These are phyloP conservation scores for Ogataea zsoltii DNA, from an alignment of 805 yeast species.

Conservation along the genomic window DNA sequence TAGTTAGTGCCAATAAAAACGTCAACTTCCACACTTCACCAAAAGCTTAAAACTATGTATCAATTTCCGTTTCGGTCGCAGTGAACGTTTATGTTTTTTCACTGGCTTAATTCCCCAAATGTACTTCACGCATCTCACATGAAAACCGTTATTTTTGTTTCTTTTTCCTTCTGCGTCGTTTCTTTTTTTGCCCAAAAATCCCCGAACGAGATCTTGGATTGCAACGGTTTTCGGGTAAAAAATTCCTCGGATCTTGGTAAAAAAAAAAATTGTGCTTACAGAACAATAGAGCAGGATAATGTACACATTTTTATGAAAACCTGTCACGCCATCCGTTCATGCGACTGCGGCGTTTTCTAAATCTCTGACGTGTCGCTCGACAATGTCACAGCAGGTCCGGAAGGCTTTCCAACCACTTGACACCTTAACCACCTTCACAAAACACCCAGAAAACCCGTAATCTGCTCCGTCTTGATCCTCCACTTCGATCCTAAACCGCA, in stretches of 20 bases:
- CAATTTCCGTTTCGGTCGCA: neutral
- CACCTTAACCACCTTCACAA: constrained; percentile 24
- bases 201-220: neutral
- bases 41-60: too few species aligned
- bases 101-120: constrained; percentile 1
- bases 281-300: neutral
- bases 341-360: constrained; percentile 6
- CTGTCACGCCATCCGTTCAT: neutral
- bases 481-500: constrained; percentile 23
- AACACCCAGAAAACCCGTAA: constrained; percentile 36
- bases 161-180: constrained; percentile 1
- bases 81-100: neutral
- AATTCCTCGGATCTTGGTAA: neutral
- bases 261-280: neutral
- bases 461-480: constrained; percentile 32
- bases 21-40: too few species aligned
- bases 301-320: neutral
- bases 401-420: constrained; percentile 23
- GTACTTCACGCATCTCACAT: neutral
- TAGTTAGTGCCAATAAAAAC: too few species aligned
- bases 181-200: neutral
- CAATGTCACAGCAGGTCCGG: constrained; percentile 21
- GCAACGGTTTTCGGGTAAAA: neutral
- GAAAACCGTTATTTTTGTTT: constrained; percentile 9
- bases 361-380: constrained; percentile 16